Percentiles rank a stretch among this genome's conserved stretches.
Conservation (phyloP, 306 rosid genomes). For the Elaeagnus macrophylla region DNA sequence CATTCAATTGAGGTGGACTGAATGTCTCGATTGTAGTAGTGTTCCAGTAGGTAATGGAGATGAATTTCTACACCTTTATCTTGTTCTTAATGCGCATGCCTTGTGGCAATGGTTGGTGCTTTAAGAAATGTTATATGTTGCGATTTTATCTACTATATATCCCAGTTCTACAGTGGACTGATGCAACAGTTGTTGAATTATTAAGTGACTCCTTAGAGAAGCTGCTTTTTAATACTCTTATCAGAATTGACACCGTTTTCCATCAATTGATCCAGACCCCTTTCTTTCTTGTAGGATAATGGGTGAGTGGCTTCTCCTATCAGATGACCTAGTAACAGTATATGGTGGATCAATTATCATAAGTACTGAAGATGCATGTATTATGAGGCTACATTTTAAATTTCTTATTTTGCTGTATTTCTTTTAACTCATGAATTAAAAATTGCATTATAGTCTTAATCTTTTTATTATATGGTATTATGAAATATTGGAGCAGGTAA, state of each 20-base stretch:
- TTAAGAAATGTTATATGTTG: too few species aligned
- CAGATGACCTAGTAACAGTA: conserved; percentile 38
- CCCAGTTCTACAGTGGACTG: too few species aligned
- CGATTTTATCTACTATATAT: too few species aligned
- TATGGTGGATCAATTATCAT: conserved; percentile 38
- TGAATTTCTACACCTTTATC: conserved; percentile 5
- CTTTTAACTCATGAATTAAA: conserved; percentile 9
- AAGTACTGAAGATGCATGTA: conserved; percentile 25
- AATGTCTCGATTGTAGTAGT: conserved; percentile 6
- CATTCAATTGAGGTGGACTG: not conserved
- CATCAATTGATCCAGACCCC: conserved; percentile 18
- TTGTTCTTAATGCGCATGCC: conserved; percentile 1
- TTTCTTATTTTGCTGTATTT: conserved; percentile 15
- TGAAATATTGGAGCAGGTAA: too few species aligned
- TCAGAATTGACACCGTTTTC: conserved; percentile 11
- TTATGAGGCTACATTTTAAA: conserved; percentile 32
- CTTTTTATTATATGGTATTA: not conserved
- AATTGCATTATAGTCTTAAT: not conserved
- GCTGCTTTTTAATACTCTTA: conserved; percentile 7
- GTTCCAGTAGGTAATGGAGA: conserved; percentile 13
- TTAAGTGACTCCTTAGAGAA: not conserved
- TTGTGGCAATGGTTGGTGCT: not conserved
- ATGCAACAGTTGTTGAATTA: too few species aligned
- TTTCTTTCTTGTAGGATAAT: conserved; percentile 43
- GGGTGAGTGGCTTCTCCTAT: conserved; percentile 31